Conservation (phyloP, 2,329 filamentous ascomycete genomes). For the Cladosporium sp. region DNA sequence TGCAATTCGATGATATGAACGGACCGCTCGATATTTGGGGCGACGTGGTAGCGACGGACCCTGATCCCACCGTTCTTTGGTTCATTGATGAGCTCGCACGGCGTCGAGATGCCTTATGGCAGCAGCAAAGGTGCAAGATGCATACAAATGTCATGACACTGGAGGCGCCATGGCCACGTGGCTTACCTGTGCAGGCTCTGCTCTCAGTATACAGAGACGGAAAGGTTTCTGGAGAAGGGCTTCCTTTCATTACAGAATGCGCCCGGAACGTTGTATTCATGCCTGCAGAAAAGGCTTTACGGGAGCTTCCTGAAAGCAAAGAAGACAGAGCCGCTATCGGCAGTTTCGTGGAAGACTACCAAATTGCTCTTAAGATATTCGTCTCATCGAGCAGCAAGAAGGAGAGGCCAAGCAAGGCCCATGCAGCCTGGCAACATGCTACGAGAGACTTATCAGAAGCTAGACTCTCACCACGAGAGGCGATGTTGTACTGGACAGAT, state of each 20-base stretch:
- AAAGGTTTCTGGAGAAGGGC: background rate
- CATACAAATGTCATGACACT: conserved; percentile 26
- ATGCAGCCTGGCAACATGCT: conserved; percentile 29
- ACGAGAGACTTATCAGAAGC: conserved; percentile 24
- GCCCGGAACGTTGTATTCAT: conserved; percentile 16
- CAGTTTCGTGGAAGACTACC: conserved; percentile 33
- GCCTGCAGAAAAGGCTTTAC: conserved; percentile 15
- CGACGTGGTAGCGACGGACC: conserved; percentile 6
- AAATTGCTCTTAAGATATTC: conserved; percentile 26
- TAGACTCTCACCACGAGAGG: conserved; percentile 30
- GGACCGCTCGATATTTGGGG: conserved; percentile 1
- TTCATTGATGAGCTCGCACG: conserved; percentile 36
- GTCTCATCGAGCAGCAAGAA: conserved; percentile 8
- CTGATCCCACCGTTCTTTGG: conserved; percentile 22
- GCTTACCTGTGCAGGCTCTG: conserved; percentile 33
- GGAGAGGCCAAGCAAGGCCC: conserved; percentile 13
- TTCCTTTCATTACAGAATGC: conserved; percentile 15
- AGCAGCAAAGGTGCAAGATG: conserved; percentile 20
- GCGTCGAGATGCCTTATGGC: conserved; percentile 32
- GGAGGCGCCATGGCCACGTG: conserved; percentile 29
- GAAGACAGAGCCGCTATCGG: conserved; percentile 28
- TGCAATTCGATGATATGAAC: conserved; percentile 15
- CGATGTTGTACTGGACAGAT: conserved; percentile 27
- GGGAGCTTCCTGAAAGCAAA: conserved; percentile 21
- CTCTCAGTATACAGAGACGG: conserved; percentile 17